A percentile compares a stretch with the other conserved stretches of the same genome.
Evolutionary conservation across 2,329 filamentous ascomycete genomes (phyloP).

Genomic region (Sphaerulina populicola): DNA sequence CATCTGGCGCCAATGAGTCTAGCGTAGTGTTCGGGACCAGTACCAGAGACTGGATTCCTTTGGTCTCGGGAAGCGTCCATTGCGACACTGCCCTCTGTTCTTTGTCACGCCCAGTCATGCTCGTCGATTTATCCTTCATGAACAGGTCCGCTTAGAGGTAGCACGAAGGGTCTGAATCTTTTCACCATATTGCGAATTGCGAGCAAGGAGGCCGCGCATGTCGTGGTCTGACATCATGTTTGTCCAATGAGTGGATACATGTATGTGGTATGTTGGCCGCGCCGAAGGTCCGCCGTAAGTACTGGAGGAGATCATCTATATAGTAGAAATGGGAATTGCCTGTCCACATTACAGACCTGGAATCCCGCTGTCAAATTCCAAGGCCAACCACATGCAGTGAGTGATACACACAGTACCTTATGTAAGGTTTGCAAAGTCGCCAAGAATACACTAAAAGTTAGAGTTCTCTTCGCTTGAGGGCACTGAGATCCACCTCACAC

Average conservation of each 20-base stretch:
- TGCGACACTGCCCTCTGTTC: background rate
- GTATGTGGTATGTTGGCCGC: background rate
- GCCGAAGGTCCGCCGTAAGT: background rate
- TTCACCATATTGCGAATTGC: background rate
- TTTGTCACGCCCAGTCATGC: background rate
- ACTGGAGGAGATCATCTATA: background rate
- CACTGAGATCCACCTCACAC: too few species aligned
- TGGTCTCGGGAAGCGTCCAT: conserved; percentile 5
- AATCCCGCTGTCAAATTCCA: too few species aligned
- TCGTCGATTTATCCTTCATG: background rate
- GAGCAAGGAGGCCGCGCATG: background rate
- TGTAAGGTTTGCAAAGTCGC: too few species aligned
- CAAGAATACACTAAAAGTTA: too few species aligned
- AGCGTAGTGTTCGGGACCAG: conserved; percentile 17
- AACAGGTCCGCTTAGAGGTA: too few species aligned
- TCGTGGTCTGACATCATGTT: background rate
- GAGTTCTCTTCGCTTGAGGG: too few species aligned
- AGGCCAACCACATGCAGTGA: too few species aligned
- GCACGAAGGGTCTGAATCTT: background rate
- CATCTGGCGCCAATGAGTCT: conserved; percentile 14
- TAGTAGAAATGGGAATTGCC: too few species aligned
- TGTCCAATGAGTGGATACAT: background rate
- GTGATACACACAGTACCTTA: too few species aligned
- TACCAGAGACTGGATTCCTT: conserved; percentile 13
- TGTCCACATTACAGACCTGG: too few species aligned